Evolutionary conservation across 2,329 filamentous ascomycete species (phyloP).

Genomic region (Fusarium sp.): DNA sequence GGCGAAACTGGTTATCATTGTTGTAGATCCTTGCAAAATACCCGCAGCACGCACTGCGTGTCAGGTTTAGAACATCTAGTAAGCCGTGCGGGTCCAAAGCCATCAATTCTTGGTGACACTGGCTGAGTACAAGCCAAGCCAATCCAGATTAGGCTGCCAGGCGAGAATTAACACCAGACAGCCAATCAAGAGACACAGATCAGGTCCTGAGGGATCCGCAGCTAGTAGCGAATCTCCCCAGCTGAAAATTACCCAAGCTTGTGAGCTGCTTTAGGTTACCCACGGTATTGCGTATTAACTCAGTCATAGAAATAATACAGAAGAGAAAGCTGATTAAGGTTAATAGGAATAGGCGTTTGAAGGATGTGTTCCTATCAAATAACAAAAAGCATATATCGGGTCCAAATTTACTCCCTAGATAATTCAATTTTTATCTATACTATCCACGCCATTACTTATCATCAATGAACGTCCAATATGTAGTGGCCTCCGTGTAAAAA

Average conservation of each 20-base stretch:
- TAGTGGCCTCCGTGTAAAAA: neutral
- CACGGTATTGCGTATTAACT: too few species aligned
- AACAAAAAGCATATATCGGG: too few species aligned
- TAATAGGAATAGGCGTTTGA: too few species aligned
- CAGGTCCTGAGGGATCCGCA: neutral
- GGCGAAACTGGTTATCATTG: too few species aligned
- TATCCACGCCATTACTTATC: neutral
- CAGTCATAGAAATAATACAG: too few species aligned
- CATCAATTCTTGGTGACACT: neutral
- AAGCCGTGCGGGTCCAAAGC: neutral
- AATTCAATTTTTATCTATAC: neutral
- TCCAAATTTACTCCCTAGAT: neutral
- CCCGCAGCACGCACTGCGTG: neutral
- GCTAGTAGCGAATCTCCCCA: neutral
- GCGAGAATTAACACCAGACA: fast-evolving
- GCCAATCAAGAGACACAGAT: neutral
- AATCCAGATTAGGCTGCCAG: neutral
- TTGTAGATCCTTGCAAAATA: too few species aligned
- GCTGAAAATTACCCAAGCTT: neutral
- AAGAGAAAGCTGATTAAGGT: too few species aligned
- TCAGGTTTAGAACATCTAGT: neutral
- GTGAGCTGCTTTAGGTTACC: neutral
- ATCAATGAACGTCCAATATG: neutral
- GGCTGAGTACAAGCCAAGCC: neutral
- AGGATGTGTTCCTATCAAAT: too few species aligned